Percentiles rank a stretch among this genome's conserved stretches.
phyloP scores from a whole-genome alignment of 2,329 filamentous ascomycete species.

The Pseudocercospora vitis region DNA sequence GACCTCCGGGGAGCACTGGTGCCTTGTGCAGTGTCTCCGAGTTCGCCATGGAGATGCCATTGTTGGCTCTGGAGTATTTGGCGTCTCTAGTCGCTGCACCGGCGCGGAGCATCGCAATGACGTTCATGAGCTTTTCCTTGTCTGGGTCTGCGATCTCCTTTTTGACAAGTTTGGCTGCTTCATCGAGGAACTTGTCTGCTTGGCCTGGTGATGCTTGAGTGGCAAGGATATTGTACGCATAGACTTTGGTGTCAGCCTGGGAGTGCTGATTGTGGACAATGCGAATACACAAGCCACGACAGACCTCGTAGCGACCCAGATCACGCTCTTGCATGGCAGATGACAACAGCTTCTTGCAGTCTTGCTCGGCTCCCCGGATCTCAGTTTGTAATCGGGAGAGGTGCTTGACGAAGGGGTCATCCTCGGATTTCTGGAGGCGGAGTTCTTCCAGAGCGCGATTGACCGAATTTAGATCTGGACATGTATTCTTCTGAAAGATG shows the following conservation, averaged over 20 bases:
- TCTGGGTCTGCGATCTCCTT: conserved; percentile 17
- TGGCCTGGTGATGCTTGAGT: conserved; percentile 25
- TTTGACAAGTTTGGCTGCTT: conserved; percentile 22
- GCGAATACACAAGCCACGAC: conserved; percentile 25
- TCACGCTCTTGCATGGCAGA: conserved; percentile 29
- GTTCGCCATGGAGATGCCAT: neutral
- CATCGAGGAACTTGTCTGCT: conserved; percentile 22
- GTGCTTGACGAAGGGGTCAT: conserved; percentile 15
- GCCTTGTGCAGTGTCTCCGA: neutral
- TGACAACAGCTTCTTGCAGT: conserved; percentile 22
- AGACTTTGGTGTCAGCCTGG: conserved; percentile 25
- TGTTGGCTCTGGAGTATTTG: neutral
- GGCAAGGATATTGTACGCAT: conserved; percentile 30
- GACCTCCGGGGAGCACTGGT: neutral
- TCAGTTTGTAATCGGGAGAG: conserved; percentile 19
- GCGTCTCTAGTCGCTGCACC: conserved; percentile 4
- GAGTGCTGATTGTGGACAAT: conserved; percentile 26
- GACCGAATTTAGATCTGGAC: conserved; percentile 24
- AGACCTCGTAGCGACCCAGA: conserved; percentile 22
- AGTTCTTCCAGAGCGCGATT: conserved; percentile 24
- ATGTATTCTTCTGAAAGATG: conserved; percentile 21
- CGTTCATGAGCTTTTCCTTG: conserved; percentile 20
- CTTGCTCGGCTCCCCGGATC: conserved; percentile 17
- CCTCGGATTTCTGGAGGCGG: conserved; percentile 4
- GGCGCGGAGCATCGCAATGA: conserved; percentile 24